Conservation (phyloP, 2,329 filamentous ascomycete genomes). For the Byssoonygena ceratinophila region DNA sequence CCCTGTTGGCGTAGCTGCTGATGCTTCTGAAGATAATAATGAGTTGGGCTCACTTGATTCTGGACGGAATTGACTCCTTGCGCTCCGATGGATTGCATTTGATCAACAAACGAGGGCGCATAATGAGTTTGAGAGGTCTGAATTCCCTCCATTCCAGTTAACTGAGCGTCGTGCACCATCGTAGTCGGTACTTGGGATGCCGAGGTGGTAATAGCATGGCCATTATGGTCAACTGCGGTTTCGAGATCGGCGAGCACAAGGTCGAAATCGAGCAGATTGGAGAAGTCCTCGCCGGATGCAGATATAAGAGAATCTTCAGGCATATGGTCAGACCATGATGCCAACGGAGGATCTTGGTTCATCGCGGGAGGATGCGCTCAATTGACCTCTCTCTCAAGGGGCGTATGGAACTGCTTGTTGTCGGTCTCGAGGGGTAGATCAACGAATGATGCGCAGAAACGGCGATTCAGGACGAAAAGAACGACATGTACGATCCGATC, state of each 20-base stretch:
- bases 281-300: constrained; percentile 38
- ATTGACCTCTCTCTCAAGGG: neutral
- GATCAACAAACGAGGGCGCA: constrained; percentile 2
- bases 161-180: constrained; percentile 13
- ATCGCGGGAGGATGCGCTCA: constrained; percentile 20
- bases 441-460: neutral
- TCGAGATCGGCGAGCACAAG: constrained; percentile 38
- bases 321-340: constrained; percentile 32
- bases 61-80: constrained; percentile 6
- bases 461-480: neutral
- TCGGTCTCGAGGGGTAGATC: neutral
- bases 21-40: constrained; percentile 11
- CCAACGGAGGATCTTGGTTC: constrained; percentile 32
- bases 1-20: constrained; percentile 20
- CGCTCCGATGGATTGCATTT: constrained; percentile 15
- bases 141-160: constrained; percentile 14
- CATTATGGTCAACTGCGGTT: constrained; percentile 29
- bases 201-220: constrained; percentile 28
- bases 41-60: constrained; percentile 8
- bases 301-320: constrained; percentile 33
- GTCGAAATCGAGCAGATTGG: constrained; percentile 41
- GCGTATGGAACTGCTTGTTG: neutral
- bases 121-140: constrained; percentile 12
- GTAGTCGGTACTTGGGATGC: constrained; percentile 16
- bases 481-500: neutral